phyloP scores from a whole-genome alignment of 2,329 filamentous ascomycete genomes.

The Stenocarpella maydis region DNA sequence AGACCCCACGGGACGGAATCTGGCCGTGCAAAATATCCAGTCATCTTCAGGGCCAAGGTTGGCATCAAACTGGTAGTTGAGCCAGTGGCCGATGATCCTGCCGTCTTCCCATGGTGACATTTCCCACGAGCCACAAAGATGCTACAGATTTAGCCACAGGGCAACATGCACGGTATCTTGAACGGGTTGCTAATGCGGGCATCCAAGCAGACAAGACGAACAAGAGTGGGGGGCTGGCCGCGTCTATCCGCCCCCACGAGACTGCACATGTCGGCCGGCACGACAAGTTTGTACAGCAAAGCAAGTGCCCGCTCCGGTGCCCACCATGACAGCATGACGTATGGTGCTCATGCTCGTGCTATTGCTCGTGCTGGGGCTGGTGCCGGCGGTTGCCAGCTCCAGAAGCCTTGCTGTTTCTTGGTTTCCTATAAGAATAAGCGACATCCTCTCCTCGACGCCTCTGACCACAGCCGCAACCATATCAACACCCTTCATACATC shows the following conservation, averaged over 20 bases:
- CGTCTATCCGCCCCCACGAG: conserved; percentile 19
- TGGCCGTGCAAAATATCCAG: conserved; percentile 2
- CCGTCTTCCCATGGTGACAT: not conserved
- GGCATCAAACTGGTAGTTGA: not conserved
- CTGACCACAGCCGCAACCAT: not conserved
- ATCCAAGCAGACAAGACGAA: no score
- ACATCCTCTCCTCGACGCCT: not conserved
- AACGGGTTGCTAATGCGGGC: no score
- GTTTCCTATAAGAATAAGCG: conserved; percentile 19
- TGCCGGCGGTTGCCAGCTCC: conserved; percentile 3
- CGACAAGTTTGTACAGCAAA: conserved; percentile 20
- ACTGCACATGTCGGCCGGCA: no score
- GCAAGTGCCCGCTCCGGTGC: conserved; percentile 37
- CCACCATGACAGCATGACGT: conserved; percentile 34
- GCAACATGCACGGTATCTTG: no score
- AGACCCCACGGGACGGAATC: not conserved
- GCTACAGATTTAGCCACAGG: no score
- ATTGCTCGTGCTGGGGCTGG: not conserved
- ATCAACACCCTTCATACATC: not conserved
- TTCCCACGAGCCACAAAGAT: conserved; percentile 13
- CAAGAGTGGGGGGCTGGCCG: conserved; percentile 20
- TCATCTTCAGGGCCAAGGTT: conserved; percentile 12
- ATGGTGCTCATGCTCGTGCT: not conserved
- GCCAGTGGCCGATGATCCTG: conserved; percentile 11
- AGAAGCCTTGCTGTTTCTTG: conserved; percentile 10